A percentile compares a stretch with the other conserved stretches of the same genome.
These are phyloP conservation scores for Cladosporium sp. DNA, from an alignment of 2,329 filamentous ascomycete species.

Conservation along the genomic window DNA sequence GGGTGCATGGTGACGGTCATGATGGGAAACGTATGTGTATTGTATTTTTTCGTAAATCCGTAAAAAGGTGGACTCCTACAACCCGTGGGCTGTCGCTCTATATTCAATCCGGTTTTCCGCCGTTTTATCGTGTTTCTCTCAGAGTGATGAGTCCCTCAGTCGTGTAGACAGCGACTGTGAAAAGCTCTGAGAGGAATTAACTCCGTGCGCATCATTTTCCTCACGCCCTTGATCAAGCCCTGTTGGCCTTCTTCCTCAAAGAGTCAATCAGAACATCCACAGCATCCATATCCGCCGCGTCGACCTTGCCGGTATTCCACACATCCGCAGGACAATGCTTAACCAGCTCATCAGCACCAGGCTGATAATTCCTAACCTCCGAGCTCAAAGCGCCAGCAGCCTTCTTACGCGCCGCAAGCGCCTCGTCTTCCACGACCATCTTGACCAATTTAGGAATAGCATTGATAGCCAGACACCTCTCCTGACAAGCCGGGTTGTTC, in stretches of 20 bases:
- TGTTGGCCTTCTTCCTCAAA: constrained; percentile 5
- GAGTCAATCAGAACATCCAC: constrained; percentile 53
- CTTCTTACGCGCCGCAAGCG: constrained; percentile 70
- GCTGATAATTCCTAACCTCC: constrained; percentile 82
- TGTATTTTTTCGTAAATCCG: too few relatives aligned
- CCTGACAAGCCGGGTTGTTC: constrained; percentile 85
- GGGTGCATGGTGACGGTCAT: too few relatives aligned
- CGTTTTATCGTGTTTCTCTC: too few relatives aligned
- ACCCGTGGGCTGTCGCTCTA: too few relatives aligned
- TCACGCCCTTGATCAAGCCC: too few relatives aligned
- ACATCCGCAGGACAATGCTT: constrained; percentile 61
- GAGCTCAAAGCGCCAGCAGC: constrained; percentile 85
- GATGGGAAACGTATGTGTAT: too few relatives aligned
- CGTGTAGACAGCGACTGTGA: too few relatives aligned
- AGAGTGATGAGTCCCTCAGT: too few relatives aligned
- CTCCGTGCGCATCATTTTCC: too few relatives aligned
- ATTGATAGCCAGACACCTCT: constrained; percentile 58
- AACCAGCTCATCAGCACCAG: constrained; percentile 60
- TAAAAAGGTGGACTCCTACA: too few relatives aligned
- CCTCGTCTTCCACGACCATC: constrained; percentile 57
- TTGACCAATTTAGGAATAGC: constrained; percentile 66
- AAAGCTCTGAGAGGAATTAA: too few relatives aligned
- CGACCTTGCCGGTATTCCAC: constrained; percentile 52
- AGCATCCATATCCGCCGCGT: constrained; percentile 81
- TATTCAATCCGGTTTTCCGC: too few relatives aligned